phyloP scores from a whole-genome alignment of 2,329 filamentous ascomycete species.

The Akanthomyces uredinophilus region DNA sequence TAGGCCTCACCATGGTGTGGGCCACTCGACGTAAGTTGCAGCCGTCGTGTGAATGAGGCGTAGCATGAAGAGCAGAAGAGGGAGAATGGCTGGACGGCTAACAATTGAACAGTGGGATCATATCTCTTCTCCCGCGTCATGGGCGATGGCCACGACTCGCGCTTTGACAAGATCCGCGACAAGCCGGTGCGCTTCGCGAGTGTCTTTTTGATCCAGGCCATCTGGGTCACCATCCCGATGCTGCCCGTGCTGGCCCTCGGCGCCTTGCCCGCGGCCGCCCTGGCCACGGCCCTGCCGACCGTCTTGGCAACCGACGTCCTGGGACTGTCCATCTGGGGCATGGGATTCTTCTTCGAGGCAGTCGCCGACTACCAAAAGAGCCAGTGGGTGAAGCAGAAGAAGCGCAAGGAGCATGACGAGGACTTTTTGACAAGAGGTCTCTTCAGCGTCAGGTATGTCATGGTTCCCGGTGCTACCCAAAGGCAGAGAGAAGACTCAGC shows the following conservation, averaged over 20 bases:
- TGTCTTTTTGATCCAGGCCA: slow-evolving; percentile 51
- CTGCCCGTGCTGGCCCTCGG: slow-evolving; percentile 62
- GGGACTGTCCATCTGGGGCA: slow-evolving; percentile 52
- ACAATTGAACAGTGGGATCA: slow-evolving; percentile 46
- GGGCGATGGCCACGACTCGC: slow-evolving; percentile 51
- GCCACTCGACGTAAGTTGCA: slow-evolving; percentile 46
- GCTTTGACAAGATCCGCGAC: slow-evolving; percentile 38
- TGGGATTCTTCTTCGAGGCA: slow-evolving; percentile 57
- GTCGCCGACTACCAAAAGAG: slow-evolving; percentile 60
- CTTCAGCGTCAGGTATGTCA: slow-evolving; percentile 49
- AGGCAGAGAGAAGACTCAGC: too few relatives aligned
- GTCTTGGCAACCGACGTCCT: slow-evolving; percentile 49
- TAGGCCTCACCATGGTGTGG: slow-evolving; percentile 47
- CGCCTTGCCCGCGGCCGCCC: slow-evolving; percentile 48
- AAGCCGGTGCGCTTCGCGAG: slow-evolving; percentile 31
- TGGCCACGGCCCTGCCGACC: slow-evolving; percentile 42
- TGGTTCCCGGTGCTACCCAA: too few relatives aligned
- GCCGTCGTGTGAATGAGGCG: too few relatives aligned
- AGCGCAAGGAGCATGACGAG: slow-evolving; percentile 61
- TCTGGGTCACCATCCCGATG: slow-evolving; percentile 63
- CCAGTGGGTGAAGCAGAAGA: slow-evolving; percentile 55
- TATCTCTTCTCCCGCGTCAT: slow-evolving; percentile 61
- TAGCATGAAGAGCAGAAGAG: too few relatives aligned
- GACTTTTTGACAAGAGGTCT: slow-evolving; percentile 60
- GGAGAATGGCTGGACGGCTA: not conserved